Percentiles rank a stretch among this genome's conserved stretches.
Conservation (phyloP, 1,139 yeast genomes). For the Meyerozyma smithsonii region DNA sequence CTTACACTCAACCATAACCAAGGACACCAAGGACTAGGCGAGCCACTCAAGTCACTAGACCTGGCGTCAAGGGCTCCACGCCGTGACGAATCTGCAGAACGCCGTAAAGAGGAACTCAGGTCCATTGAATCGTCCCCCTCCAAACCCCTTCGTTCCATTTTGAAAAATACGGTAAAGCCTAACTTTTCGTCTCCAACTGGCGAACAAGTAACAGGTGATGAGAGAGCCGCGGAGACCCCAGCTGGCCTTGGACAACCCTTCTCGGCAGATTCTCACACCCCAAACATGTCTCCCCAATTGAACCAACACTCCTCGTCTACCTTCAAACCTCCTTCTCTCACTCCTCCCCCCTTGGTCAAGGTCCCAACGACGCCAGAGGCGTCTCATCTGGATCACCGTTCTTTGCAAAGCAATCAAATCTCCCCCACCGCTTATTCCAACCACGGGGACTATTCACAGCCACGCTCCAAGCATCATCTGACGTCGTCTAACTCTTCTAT, state of each 20-base stretch:
- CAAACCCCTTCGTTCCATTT: slow-evolving; percentile 33
- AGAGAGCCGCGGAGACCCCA: slow-evolving; percentile 1
- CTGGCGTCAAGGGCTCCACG: background rate
- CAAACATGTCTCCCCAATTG: background rate
- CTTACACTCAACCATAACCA: background rate
- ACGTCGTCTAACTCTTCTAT: slow-evolving; percentile 25
- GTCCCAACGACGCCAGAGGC: slow-evolving; percentile 12
- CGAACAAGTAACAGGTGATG: slow-evolving; percentile 5
- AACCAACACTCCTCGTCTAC: slow-evolving; percentile 6
- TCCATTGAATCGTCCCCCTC: slow-evolving; percentile 6
- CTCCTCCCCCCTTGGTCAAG: slow-evolving; percentile 14
- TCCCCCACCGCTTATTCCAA: slow-evolving; percentile 15
- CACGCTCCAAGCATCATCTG: background rate
- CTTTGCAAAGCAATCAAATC: slow-evolving; percentile 4
- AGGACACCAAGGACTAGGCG: background rate
- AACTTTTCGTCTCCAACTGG: slow-evolving; percentile 4
- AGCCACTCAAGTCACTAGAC: background rate
- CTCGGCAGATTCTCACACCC: background rate
- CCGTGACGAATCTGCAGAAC: background rate
- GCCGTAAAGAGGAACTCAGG: background rate
- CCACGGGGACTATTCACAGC: slow-evolving; percentile 3
- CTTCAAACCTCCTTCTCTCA: slow-evolving; percentile 11
- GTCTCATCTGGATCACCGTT: slow-evolving; percentile 9
- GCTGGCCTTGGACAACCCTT: background rate
- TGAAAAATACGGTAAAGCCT: slow-evolving; percentile 19